These are phyloP conservation scores for Hypoxylon rickii DNA, from an alignment of 495 filamentous ascomycete species.

Conservation along the genomic window DNA sequence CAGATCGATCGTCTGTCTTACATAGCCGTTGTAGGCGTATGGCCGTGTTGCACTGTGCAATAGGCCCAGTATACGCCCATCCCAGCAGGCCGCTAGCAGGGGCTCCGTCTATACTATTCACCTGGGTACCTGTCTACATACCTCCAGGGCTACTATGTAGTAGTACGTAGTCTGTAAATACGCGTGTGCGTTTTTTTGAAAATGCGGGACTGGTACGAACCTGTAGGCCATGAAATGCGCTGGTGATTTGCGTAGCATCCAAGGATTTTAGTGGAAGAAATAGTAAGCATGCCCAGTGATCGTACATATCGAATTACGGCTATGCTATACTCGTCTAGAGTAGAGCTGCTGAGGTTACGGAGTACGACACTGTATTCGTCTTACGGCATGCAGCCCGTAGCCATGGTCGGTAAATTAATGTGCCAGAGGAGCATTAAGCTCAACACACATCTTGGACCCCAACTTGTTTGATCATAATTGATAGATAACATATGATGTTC, in stretches of 20 bases:
- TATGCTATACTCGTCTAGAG: background rate
- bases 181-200: too few species aligned
- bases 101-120: conserved; percentile 2
- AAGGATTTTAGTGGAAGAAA: conserved; percentile 20
- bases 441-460: conserved; percentile 5
- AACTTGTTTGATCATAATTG: conserved; percentile 4
- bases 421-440: conserved; percentile 21
- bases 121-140: too few species aligned
- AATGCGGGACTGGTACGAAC: too few species aligned
- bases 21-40: too few species aligned
- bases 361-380: conserved; percentile 4
- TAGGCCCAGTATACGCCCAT: too few species aligned
- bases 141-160: too few species aligned
- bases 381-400: conserved; percentile 9
- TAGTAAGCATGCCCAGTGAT: conserved; percentile 20
- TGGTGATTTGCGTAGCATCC: conserved; percentile 12
- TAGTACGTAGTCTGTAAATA: too few species aligned
- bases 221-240: conserved; percentile 1
- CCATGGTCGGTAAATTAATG: conserved; percentile 13
- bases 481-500: background rate
- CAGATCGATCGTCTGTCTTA: too few species aligned
- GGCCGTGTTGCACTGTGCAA: too few species aligned
- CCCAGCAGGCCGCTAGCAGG: conserved; percentile 13
- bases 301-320: background rate
- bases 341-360: conserved; percentile 8